phyloP scores from a whole-genome alignment of 805 yeast species.

The Yamadazyma nakazawae region DNA sequence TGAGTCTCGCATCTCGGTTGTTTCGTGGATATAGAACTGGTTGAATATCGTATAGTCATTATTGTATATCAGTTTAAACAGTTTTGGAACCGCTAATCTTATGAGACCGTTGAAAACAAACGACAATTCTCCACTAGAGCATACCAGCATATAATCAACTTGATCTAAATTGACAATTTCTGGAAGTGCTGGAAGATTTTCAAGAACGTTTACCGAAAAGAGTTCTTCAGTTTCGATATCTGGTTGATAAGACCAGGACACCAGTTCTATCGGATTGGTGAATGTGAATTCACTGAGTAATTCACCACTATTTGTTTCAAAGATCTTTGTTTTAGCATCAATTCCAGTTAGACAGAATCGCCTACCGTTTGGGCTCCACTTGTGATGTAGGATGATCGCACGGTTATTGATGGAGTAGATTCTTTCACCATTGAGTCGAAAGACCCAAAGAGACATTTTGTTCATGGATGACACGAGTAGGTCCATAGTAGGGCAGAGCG shows the following conservation, averaged over 20 bases:
- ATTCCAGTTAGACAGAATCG: constrained; percentile 44
- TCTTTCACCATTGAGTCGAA: constrained; percentile 51
- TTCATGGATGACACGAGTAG: constrained; percentile 52
- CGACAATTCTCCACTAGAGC: constrained; percentile 2
- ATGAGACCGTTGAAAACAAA: constrained; percentile 11
- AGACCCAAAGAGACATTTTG: constrained; percentile 46
- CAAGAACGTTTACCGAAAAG: constrained; percentile 10
- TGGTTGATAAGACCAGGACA: constrained; percentile 4
- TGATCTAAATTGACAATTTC: constrained; percentile 7
- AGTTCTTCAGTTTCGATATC: constrained; percentile 6
- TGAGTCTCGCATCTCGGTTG: background rate
- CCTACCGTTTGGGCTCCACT: constrained; percentile 36
- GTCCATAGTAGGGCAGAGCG: constrained; percentile 54
- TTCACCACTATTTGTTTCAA: constrained; percentile 46
- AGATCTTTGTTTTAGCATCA: constrained; percentile 41
- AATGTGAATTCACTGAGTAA: constrained; percentile 16
- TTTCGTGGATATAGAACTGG: constrained; percentile 8
- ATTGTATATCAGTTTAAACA: background rate
- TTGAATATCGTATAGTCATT: constrained; percentile 9
- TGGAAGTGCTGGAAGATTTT: constrained; percentile 9
- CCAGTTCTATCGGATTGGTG: constrained; percentile 14
- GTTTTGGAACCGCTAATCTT: constrained; percentile 1
- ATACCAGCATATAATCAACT: constrained; percentile 8
- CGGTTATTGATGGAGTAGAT: constrained; percentile 47
- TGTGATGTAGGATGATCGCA: constrained; percentile 27